Percentiles rank a stretch among this genome's conserved stretches.
These are phyloP conservation scores for Apiospora aurea DNA, from an alignment of 2,329 filamentous ascomycete genomes.

Conservation along the genomic window DNA sequence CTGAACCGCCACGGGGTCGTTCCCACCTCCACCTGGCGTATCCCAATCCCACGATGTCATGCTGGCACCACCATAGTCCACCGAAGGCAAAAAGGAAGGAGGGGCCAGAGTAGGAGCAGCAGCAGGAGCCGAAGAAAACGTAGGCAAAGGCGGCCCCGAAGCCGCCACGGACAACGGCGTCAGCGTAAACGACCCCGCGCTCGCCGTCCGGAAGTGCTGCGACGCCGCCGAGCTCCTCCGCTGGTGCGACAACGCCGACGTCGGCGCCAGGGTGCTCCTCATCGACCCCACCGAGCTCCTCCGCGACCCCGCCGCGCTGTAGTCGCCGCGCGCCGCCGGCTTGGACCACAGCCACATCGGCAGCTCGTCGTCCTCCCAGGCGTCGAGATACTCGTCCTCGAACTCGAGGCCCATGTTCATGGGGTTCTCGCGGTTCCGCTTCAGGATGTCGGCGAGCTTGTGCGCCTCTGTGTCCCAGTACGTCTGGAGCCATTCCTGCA, in stretches of 20 bases:
- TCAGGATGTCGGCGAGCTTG: slow-evolving; percentile 33
- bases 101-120: neutral
- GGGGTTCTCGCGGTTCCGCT: slow-evolving; percentile 35
- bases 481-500: slow-evolving; percentile 35
- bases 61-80: neutral
- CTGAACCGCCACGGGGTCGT: neutral
- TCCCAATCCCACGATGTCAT: neutral
- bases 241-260: neutral
- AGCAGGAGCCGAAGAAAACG: neutral
- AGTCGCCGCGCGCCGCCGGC: neutral
- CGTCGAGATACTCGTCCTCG: slow-evolving; percentile 37
- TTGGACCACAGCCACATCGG: slow-evolving; percentile 32
- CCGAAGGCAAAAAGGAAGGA: neutral
- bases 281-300: neutral
- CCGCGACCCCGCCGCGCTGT: neutral
- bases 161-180: neutral
- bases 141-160: neutral
- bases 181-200: neutral
- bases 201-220: slow-evolving; percentile 10
- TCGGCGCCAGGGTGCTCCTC: neutral
- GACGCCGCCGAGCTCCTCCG: neutral
- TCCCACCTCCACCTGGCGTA: no score
- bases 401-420: slow-evolving; percentile 34
- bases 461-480: slow-evolving; percentile 38
- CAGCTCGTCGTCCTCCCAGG: slow-evolving; percentile 39